Conservation (phyloP, 768 basidiomycete species). For the Phaffia tasmanica region DNA sequence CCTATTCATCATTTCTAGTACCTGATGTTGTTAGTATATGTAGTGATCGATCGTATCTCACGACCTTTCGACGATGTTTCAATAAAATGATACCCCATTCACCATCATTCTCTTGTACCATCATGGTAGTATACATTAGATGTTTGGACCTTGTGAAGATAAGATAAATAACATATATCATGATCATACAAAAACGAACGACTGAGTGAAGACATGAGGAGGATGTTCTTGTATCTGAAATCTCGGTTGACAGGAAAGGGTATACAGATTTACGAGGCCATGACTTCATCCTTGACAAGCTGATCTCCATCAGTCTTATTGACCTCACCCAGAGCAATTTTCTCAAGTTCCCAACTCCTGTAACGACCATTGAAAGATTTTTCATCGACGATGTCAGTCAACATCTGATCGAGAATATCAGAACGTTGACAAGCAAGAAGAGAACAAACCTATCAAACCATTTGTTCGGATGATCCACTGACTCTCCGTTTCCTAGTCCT, state of each 20-base stretch:
- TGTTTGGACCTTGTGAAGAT: not conserved
- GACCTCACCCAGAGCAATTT: conserved; percentile 4
- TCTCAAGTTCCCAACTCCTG: conserved; percentile 18
- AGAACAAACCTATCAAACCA: conserved; percentile 37
- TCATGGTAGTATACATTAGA: not conserved
- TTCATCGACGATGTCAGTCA: too few relatives aligned
- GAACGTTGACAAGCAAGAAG: too few relatives aligned
- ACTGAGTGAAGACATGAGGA: not conserved
- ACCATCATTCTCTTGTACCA: not conserved
- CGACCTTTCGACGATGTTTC: not conserved
- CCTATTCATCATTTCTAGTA: not conserved
- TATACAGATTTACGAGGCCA: conserved; percentile 1
- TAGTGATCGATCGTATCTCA: not conserved
- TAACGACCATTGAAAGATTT: not conserved
- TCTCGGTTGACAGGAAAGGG: not conserved
- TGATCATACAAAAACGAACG: not conserved
- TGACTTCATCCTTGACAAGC: not conserved
- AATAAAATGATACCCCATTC: not conserved
- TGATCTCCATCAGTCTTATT: not conserved
- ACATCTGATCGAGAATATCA: not conserved
- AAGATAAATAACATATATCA: not conserved
- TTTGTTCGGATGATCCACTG: conserved; percentile 88
- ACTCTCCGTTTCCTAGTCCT: conserved; percentile 51
- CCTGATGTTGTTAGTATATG: not conserved
- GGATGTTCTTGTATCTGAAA: not conserved